phyloP scores from a whole-genome alignment of 2,329 filamentous ascomycete genomes.

The Byssochlamys sp. region DNA sequence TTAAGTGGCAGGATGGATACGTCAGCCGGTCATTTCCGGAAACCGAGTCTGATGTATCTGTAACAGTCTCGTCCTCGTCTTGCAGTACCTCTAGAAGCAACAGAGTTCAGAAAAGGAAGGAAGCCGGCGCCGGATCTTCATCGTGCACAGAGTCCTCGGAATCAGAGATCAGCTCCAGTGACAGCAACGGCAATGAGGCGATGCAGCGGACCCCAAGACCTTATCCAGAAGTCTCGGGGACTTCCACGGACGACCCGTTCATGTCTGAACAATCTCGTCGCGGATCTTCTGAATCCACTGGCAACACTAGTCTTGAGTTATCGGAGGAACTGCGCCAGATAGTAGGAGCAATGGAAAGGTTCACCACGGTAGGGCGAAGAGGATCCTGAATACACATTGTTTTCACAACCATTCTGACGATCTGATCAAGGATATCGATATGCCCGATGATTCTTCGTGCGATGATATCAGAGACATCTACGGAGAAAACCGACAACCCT shows the following conservation, averaged over 20 bases:
- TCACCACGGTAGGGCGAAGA: not conserved
- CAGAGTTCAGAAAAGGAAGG: not conserved
- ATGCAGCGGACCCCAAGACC: not conserved
- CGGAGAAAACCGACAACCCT: not conserved
- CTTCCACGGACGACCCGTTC: not conserved
- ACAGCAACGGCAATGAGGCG: not conserved
- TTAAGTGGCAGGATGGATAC: not conserved
- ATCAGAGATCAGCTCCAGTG: not conserved
- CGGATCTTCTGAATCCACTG: not conserved
- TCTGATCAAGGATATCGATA: not conserved
- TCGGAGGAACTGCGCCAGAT: not conserved
- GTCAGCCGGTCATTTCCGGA: not conserved
- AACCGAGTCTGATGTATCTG: not conserved
- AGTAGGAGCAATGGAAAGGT: not conserved
- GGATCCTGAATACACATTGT: not conserved
- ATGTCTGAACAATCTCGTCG: not conserved
- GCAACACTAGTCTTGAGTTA: not conserved
- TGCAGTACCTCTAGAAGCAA: not conserved
- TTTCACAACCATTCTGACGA: not conserved
- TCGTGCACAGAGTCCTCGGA: not conserved
- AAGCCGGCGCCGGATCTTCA: not conserved
- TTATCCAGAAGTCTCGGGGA: not conserved
- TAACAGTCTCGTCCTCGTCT: not conserved
- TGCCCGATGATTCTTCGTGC: not conserved
- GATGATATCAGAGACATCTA: not conserved